These are phyloP conservation scores for Pneumocystis oryctolagi DNA, from an alignment of 1,139 yeast species.

Conservation along the genomic window DNA sequence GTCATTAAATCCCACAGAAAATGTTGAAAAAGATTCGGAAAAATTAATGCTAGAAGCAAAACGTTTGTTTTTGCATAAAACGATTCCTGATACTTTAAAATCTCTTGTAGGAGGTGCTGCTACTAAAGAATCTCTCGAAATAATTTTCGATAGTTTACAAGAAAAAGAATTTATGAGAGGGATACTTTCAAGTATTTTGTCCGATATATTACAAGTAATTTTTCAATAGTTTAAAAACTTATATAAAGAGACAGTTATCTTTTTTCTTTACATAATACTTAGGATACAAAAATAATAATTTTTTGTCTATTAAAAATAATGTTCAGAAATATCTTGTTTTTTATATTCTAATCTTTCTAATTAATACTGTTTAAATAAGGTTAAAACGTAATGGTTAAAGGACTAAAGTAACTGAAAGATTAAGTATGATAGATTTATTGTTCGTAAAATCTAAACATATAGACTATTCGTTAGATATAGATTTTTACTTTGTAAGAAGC, in stretches of 20 bases:
- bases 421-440: background rate
- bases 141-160: background rate
- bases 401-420: too few relatives aligned
- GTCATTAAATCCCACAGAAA: background rate
- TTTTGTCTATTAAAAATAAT: background rate
- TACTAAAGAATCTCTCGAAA: background rate
- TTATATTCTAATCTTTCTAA: background rate
- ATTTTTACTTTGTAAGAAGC: too few relatives aligned
- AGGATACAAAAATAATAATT: background rate
- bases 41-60: background rate
- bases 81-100: background rate
- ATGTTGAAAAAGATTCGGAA: background rate
- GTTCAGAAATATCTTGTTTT: background rate
- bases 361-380: background rate
- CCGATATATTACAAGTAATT: background rate
- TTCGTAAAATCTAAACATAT: background rate
- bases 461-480: background rate
- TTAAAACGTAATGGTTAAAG: background rate
- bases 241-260: background rate
- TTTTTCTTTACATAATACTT: background rate
- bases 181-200: background rate
- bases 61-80: background rate
- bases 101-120: background rate
- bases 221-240: background rate
- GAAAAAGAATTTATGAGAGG: background rate